Base-by-base conservation (phyloP, 495 filamentous ascomycete genomes). In the Cetradonia linearis region DNA sequence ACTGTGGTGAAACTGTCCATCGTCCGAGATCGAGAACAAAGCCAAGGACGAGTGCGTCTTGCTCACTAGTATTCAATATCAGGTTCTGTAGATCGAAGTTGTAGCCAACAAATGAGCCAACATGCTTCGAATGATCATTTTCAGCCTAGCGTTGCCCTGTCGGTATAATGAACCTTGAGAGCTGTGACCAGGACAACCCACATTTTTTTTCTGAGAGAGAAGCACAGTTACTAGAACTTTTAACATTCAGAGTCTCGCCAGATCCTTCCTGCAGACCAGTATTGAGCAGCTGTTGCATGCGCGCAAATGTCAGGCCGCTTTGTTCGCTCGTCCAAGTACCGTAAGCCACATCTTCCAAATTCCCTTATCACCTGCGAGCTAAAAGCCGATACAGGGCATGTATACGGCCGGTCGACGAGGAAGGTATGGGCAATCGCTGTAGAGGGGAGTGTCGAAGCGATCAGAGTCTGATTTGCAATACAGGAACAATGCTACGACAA, bases 251-350 rank as follows among this genome's bases (percentile, higher is more conserved):
- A 8, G 5, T 16, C 5, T 25, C 30, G 36, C 58, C 31, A 44
- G 27, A 6, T 11, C 10, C n/a, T 9, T 8, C 3, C n/a, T 38
- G n/a, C 20, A 25, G 25, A 40, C 34, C 10, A 2, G 13, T 33
- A 1, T 30, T 31, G n/a, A 46, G 48, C 16, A 13, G 34, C 37
- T 38, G 20, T 38, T 60, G 50, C 33, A 61, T 61, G 62, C 63
- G 63, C 58, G 23, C 61, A 61, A 68, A 98, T 98, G 93, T 84
- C 92, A 71, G 91, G 91, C 71, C 89, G 93, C 73, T 98, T 98
- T 76, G 94, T 97, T 73, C 86, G 93, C 76, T 86, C 90, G 72
- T 96, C 92, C 68, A 98, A 98, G 75, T 98, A 96, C 78, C 90
- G 94, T 96, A 78, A 79, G 92, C 80, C 53, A 50, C 61, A 14